These are phyloP conservation scores for Coniochaeta sp. DNA, from an alignment of 2,329 filamentous ascomycete species.

Conservation along the genomic window DNA sequence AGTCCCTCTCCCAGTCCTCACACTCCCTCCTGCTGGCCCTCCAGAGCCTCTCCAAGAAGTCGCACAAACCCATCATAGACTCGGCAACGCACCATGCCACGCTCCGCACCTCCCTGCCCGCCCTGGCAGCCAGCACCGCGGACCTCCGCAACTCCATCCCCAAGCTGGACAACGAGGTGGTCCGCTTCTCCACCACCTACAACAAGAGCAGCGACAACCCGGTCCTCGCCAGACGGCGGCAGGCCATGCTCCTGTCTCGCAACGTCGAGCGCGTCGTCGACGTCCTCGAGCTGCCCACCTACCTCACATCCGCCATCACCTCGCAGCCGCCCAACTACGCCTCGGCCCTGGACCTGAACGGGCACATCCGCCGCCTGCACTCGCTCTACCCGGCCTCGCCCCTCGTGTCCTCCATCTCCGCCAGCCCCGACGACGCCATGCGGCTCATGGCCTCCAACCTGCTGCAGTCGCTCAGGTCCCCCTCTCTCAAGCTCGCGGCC, in stretches of 20 bases:
- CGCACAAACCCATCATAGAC: conserved; percentile 75
- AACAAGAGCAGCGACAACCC: conserved; percentile 64
- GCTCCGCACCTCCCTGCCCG: conserved; percentile 64
- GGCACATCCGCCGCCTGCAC: conserved; percentile 84
- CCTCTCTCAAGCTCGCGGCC: conserved; percentile 77
- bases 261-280: conserved; percentile 88
- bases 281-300: conserved; percentile 79
- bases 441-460: conserved; percentile 82
- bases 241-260: conserved; percentile 71
- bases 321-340: conserved; percentile 68
- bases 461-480: conserved; percentile 67
- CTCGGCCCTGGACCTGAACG: conserved; percentile 81
- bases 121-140: conserved; percentile 56
- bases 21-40: conserved; percentile 77
- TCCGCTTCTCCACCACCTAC: conserved; percentile 77
- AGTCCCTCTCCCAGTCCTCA: conserved; percentile 70
- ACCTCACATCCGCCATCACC: conserved; percentile 74
- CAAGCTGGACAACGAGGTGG: conserved; percentile 68
- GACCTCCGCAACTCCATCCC: conserved; percentile 68
- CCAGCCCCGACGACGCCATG: conserved; percentile 80
- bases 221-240: conserved; percentile 66
- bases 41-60: conserved; percentile 83
- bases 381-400: conserved; percentile 74
- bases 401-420: conserved; percentile 64
- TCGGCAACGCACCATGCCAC: conserved; percentile 73